Conservation (phyloP, 78 protist species). For the Polysphondylium violaceum region DNA sequence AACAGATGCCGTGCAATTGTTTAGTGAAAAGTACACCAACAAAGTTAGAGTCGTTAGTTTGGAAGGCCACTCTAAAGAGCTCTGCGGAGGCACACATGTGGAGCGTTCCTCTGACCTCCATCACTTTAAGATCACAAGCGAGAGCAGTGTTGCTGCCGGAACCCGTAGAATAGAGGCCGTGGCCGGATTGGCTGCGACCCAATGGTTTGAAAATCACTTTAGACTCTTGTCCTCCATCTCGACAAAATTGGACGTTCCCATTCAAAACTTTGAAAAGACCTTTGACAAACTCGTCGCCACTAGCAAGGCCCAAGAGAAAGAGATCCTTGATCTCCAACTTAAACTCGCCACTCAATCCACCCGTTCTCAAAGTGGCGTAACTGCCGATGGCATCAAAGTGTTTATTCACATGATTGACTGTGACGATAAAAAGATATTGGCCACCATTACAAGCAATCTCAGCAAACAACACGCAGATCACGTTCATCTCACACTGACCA, state of each 20-base stretch:
- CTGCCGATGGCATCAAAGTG: neutral
- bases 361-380: neutral
- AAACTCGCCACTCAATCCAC: neutral
- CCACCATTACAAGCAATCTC: neutral
- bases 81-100: slow-evolving; percentile 83
- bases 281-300: neutral
- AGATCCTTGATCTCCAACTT: slow-evolving; percentile 11
- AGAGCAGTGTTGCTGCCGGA: slow-evolving; percentile 72
- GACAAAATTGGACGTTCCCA: neutral
- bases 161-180: slow-evolving; percentile 78
- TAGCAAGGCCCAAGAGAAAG: slow-evolving; percentile 7
- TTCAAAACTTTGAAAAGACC: neutral
- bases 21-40: slow-evolving; percentile 63
- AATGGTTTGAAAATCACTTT: neutral
- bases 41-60: slow-evolving; percentile 48
- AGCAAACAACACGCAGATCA: slow-evolving; percentile 1
- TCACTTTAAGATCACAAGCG: slow-evolving; percentile 31
- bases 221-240: neutral
- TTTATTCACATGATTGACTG: slow-evolving; percentile 13
- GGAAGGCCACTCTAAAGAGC: slow-evolving; percentile 41
- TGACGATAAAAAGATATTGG: slow-evolving; percentile 46
- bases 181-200: slow-evolving; percentile 50
- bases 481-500: neutral
- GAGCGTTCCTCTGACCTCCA: neutral
- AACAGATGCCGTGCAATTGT: slow-evolving; percentile 57